Base-by-base conservation (phyloP, 768 basidiomycete species). In the Tulasnella sp. region DNA sequence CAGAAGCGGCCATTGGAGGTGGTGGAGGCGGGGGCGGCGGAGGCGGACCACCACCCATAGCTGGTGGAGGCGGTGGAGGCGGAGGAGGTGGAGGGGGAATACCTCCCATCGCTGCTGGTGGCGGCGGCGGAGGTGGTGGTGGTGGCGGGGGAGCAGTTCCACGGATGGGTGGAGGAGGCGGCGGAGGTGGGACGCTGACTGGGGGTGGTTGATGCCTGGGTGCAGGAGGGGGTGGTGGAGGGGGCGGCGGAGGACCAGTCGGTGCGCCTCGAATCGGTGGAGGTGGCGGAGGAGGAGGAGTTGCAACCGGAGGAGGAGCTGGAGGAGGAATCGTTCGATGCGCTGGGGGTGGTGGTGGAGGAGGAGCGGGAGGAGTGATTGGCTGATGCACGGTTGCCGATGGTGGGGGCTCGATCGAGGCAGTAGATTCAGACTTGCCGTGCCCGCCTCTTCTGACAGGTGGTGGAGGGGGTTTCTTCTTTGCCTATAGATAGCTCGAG, bases 51-150 rank as follows among this genome's bases (percentile, higher is more conserved):
- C 70, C 67, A n/a, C 64, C 31, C 15, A 39, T 3, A 15, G 72
- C 42, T 29, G 73, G 77, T 25, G 69, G 40, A 71, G 78, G 74
- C 0, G 79, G 78, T 9, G 79, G 80, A 7, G 81, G 79, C 0
- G 81, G 80, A 0, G 84, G 83, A 0, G 86, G 83, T 0, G 86
- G 85, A 3, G 77, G 84, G 0, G 85, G 86, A 8, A 87, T 84
- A 0, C 85, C 83, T 0, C 85, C 72, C 37, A 17, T 39, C 12
- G 37, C 1, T 72, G 79, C 31, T 6, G 81, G 78, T 6, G 85
- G 80, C 1, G 86, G 83, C 0, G 88, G 84, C 0, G 85, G 86
- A 3, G 88, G 85, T 0, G 86, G 84, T 0, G 86, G 84, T 0
- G 83, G 82, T 0, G 80, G 82, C 58, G 83, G 82, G 0, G 82